phyloP scores from a whole-genome alignment of 2,329 filamentous ascomycete species.

The Calonectria ilicicola region DNA sequence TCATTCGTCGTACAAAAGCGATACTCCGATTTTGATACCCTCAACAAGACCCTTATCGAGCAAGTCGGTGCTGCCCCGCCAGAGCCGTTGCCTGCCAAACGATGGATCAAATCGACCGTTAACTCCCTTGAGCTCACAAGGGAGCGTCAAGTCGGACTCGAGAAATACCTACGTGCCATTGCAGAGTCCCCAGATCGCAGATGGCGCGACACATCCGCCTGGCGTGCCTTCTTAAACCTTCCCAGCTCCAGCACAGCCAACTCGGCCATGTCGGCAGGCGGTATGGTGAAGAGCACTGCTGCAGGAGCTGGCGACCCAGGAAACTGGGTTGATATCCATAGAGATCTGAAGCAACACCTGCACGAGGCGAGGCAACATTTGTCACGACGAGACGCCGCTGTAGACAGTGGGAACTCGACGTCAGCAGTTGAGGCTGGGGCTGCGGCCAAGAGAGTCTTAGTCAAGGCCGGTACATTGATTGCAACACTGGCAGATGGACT shows the following conservation, averaged over 20 bases:
- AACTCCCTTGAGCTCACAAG: slow-evolving; percentile 78
- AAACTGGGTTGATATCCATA: slow-evolving; percentile 82
- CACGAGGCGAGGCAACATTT: slow-evolving; percentile 77
- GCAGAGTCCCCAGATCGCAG: slow-evolving; percentile 79
- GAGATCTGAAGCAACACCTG: slow-evolving; percentile 75
- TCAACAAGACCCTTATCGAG: slow-evolving; percentile 72
- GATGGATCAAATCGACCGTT: slow-evolving; percentile 81
- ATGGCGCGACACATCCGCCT: slow-evolving; percentile 80
- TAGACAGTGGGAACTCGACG: slow-evolving; percentile 54
- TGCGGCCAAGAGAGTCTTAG: slow-evolving; percentile 79
- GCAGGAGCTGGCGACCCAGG: slow-evolving; percentile 67
- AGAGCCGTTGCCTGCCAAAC: slow-evolving; percentile 75
- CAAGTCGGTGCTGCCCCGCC: slow-evolving; percentile 75
- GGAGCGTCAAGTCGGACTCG: slow-evolving; percentile 74
- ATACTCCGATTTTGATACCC: slow-evolving; percentile 81
- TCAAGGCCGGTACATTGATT: slow-evolving; percentile 75
- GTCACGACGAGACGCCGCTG: slow-evolving; percentile 71
- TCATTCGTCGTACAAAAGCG: slow-evolving; percentile 83
- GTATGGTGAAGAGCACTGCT: slow-evolving; percentile 54
- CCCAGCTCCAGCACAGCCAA: slow-evolving; percentile 64
- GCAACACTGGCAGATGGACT: slow-evolving; percentile 75
- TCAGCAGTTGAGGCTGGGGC: slow-evolving; percentile 72
- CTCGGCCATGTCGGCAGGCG: slow-evolving; percentile 61
- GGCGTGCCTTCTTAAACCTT: slow-evolving; percentile 80
- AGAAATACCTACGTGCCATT: slow-evolving; percentile 78